A percentile compares a stretch with the other conserved stretches of the same genome.
Conservation (phyloP, 1,284 basidiomycete genomes). For the Clitocybe nebularis region DNA sequence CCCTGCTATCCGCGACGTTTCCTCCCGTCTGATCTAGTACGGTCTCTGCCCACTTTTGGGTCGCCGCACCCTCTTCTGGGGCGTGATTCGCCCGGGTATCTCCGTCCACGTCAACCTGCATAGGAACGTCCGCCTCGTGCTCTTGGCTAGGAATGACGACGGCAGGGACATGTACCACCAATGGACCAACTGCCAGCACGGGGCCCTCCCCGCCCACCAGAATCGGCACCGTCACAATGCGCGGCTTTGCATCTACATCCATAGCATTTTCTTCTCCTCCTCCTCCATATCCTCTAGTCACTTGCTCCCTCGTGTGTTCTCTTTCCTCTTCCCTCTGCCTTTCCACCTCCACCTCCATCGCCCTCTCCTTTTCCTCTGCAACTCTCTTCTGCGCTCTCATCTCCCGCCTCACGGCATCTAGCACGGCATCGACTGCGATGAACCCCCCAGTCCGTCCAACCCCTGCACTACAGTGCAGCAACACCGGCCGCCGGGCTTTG, state of each 20-base stretch:
- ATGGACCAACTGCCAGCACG: constrained; percentile 1
- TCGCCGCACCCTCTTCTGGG: constrained; percentile 10
- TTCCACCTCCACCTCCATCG: constrained; percentile 13
- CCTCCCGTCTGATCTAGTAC: constrained; percentile 27
- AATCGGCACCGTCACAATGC: constrained; percentile 10
- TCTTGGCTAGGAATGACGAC: constrained; percentile 10
- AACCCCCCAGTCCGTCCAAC: constrained; percentile 91
- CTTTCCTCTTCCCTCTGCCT: too few species aligned
- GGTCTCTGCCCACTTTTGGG: constrained; percentile 31
- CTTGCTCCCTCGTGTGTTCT: constrained; percentile 1
- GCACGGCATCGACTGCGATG: constrained; percentile 82
- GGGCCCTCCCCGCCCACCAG: constrained; percentile 3
- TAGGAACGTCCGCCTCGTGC: constrained; percentile 17
- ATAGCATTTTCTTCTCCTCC: constrained; percentile 10
- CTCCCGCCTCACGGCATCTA: constrained; percentile 75
- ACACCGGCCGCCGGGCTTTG: constrained; percentile 43
- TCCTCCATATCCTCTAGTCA: background rate
- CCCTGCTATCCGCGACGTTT: too few species aligned
- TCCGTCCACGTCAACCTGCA: constrained; percentile 23
- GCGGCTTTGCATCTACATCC: too few species aligned
- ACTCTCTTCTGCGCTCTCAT: constrained; percentile 31
- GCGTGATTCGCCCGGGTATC: background rate
- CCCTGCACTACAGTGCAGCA: constrained; percentile 86
- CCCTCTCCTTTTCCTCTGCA: background rate
- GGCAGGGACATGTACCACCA: constrained; percentile 23